phyloP scores from a whole-genome alignment of 2,329 filamentous ascomycete species.

The Tolypocladium capitatum region DNA sequence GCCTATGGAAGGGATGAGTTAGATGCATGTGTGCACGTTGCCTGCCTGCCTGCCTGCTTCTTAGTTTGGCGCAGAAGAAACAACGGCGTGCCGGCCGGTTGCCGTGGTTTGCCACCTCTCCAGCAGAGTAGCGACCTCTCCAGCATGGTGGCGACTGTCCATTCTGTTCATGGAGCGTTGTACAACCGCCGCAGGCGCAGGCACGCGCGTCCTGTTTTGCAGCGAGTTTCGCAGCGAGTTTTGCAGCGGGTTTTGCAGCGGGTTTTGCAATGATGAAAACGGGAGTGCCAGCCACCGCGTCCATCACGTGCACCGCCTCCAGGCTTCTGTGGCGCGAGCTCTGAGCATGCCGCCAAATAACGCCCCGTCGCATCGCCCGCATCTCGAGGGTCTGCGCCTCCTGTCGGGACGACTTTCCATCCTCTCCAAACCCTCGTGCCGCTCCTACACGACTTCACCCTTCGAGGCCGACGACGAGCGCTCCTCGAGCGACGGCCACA shows the following conservation, averaged over 20 bases:
- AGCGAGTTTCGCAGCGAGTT: not conserved
- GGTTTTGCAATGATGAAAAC: not conserved
- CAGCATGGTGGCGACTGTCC: not conserved
- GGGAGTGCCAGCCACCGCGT: not conserved
- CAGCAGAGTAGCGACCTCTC: too few relatives aligned
- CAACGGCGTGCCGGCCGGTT: not conserved
- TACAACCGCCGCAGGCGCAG: not conserved
- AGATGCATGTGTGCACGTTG: not conserved
- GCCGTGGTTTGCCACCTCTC: not conserved
- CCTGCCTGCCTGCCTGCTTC: not conserved
- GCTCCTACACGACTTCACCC: constrained; percentile 44
- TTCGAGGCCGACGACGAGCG: constrained; percentile 60
- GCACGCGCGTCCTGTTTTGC: not conserved
- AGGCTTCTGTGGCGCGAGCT: not conserved
- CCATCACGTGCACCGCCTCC: not conserved
- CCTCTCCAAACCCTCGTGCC: constrained; percentile 41
- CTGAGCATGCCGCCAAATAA: constrained; percentile 3
- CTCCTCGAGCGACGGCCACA: constrained; percentile 26
- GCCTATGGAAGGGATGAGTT: not conserved
- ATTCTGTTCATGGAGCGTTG: not conserved
- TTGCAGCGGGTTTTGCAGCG: not conserved
- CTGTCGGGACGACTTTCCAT: constrained; percentile 35
- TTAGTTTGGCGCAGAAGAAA: not conserved
- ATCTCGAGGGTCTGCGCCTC: constrained; percentile 26
- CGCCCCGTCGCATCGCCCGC: constrained; percentile 22